Base-by-base conservation (phyloP, 768 basidiomycete species). In the Collybiopsis luxurians region DNA sequence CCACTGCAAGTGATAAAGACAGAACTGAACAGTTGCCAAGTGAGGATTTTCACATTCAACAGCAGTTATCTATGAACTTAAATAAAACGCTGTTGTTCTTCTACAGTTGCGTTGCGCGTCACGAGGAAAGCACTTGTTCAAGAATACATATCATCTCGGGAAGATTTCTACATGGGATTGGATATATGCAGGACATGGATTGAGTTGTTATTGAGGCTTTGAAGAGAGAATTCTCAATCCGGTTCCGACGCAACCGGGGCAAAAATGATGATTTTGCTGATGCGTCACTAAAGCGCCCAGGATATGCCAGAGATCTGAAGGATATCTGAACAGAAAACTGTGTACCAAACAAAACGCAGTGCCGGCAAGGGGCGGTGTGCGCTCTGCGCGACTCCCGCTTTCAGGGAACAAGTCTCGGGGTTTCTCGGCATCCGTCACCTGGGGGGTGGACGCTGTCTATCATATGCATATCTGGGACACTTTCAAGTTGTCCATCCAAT, bases 201-300 rank as follows among this genome's bases (percentile, higher is more conserved):
- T 45, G 23, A 23, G 19, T 11, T 13, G 23, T 21, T 43, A 43
- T 24, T 26, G 44, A 45, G 47, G 31, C 27, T 17, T 4, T 17
- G 15, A n/a, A 31, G 34, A 28, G 36, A 12, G 17, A 15, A n/a
- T 19, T 50, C 19, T 39, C 31, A n/a, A 51, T 51, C 50, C 50
- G 50, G 50, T 51, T 51, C 50, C 50, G 50, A 51, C 50, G 50
- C 36, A 51, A 51, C 50, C 50, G 50, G 50, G 24, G 36, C 17
- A 34, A 5, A 5, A 51, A 24, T 38, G 50, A 4, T 39, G 15
- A 36, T 51, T 27, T 23, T 36, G 24, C 36, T 51, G 50, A 51
- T 51, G 50, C 48, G 48, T 49, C 30, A 49, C 30, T 21, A 49
- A 21, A n/a, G n/a, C n/a, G n/a, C n/a, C n/a, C n/a, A n/a, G n/a